Evolutionary conservation across 1,139 yeast genomes (phyloP).

Genomic region (Casaregolazyma suthepensis): DNA sequence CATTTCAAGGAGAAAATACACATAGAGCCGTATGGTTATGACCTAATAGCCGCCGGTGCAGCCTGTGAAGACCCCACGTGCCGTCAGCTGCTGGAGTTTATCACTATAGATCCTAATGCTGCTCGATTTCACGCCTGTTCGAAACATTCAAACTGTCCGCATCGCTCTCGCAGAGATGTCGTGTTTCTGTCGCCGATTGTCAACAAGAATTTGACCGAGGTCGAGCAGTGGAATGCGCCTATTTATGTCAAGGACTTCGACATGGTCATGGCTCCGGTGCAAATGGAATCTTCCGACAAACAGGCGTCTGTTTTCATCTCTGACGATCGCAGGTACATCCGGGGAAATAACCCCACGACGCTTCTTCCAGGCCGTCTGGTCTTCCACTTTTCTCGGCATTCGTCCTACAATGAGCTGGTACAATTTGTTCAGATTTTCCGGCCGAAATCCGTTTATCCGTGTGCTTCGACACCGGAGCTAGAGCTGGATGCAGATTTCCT

Average conservation of each 20-base stretch:
- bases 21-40: slow-evolving; percentile 28
- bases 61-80: slow-evolving; percentile 9
- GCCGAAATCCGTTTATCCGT: slow-evolving; percentile 45
- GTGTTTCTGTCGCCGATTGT: slow-evolving; percentile 38
- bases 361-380: slow-evolving; percentile 40
- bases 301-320: slow-evolving; percentile 7
- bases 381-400: slow-evolving; percentile 49
- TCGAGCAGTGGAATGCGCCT: slow-evolving; percentile 23
- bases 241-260: slow-evolving; percentile 2
- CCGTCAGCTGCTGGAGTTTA: slow-evolving; percentile 11
- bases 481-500: slow-evolving; percentile 42
- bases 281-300: slow-evolving; percentile 10
- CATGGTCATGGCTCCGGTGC: slow-evolving; percentile 14
- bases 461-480: slow-evolving; percentile 33
- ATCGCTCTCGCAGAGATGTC: slow-evolving; percentile 19
- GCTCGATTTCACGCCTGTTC: slow-evolving; percentile 36
- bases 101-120: slow-evolving; percentile 20
- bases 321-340: slow-evolving; percentile 12
- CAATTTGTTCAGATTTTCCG: slow-evolving; percentile 37
- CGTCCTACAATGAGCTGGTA: slow-evolving; percentile 45
- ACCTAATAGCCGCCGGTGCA: slow-evolving; percentile 23
- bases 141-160: slow-evolving; percentile 18
- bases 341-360: slow-evolving; percentile 24
- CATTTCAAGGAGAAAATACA: slow-evolving; percentile 35
- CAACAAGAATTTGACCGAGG: slow-evolving; percentile 38